phyloP scores from a whole-genome alignment of 75 land plant genomes.

The Isoetes taiwanensis region DNA sequence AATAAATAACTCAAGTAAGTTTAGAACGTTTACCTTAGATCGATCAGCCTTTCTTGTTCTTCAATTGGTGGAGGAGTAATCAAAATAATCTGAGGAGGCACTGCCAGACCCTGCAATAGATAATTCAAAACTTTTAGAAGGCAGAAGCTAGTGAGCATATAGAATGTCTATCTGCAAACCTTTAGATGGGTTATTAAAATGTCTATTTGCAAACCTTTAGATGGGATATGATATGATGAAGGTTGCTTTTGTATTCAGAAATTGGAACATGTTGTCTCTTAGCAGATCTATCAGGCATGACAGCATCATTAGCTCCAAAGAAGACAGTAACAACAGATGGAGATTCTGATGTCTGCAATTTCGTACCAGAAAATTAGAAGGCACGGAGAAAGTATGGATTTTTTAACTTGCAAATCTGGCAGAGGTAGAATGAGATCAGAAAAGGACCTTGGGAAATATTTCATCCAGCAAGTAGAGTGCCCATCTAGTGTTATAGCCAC shows the following conservation, averaged over 20 bases:
- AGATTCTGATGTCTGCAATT: constrained; percentile 6
- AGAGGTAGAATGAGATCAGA: background rate
- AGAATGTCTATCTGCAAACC: no score
- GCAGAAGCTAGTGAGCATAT: no score
- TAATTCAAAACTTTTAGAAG: no score
- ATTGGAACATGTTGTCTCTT: constrained; percentile 55
- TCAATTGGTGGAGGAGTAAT: constrained; percentile 79
- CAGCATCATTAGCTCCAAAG: constrained; percentile 72
- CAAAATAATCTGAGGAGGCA: constrained; percentile 29
- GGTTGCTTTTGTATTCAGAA: constrained; percentile 42
- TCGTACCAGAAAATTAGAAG: background rate
- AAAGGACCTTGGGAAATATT: constrained; percentile 38
- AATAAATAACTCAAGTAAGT: background rate
- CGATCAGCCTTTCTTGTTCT: constrained; percentile 44
- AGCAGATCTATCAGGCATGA: constrained; percentile 32
- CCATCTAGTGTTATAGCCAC: constrained; percentile 93
- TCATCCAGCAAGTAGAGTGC: constrained; percentile 60
- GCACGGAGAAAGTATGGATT: background rate
- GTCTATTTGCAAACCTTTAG: constrained; percentile 32
- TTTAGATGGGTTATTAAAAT: constrained; percentile 2
- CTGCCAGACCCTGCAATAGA: constrained; percentile 31
- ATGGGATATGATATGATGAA: constrained; percentile 28
- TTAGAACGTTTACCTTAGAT: background rate
- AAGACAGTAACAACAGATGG: constrained; percentile 50
- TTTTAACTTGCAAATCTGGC: background rate